A percentile compares a stretch with the other conserved stretches of the same genome.
phyloP scores from a whole-genome alignment of 192 early-diverging fungal species.

The Coemansia sp. region DNA sequence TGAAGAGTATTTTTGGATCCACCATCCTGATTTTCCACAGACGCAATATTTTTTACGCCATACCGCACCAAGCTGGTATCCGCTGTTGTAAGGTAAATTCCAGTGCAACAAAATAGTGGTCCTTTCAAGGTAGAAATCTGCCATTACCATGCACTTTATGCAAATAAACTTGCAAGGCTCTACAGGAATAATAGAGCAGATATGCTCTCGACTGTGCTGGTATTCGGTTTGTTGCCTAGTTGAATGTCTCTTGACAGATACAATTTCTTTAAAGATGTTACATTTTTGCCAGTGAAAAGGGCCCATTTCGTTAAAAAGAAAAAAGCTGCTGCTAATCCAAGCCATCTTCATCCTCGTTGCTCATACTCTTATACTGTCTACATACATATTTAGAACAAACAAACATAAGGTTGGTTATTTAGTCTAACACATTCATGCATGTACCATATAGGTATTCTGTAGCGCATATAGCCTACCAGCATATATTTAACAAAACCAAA shows the following conservation, averaged over 20 bases:
- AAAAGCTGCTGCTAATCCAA: conserved; percentile 17
- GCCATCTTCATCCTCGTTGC: conserved; percentile 32
- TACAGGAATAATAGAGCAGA: conserved; percentile 45
- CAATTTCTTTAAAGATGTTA: not conserved
- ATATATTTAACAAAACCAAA: not conserved
- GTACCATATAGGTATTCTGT: not conserved
- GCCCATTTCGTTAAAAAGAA: too few species aligned
- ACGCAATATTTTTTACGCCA: conserved; percentile 74
- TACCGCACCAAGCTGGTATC: conserved; percentile 41
- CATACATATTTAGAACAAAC: not conserved
- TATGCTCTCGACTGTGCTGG: conserved; percentile 39
- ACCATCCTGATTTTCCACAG: conserved; percentile 81
- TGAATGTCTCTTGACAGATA: not conserved
- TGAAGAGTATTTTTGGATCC: conserved; percentile 70
- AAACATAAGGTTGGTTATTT: too few species aligned
- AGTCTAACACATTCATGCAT: too few species aligned
- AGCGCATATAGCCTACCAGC: not conserved
- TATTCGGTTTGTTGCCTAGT: conserved; percentile 37
- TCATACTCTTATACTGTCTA: conserved; percentile 45
- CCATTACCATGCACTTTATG: conserved; percentile 38
- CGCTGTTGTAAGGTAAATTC: conserved; percentile 49
- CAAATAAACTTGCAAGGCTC: conserved; percentile 37
- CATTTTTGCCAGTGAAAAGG: too few species aligned
- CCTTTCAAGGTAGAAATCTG: conserved; percentile 28
- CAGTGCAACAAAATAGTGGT: conserved; percentile 25